These are phyloP conservation scores for Platismatia glauca DNA, from an alignment of 495 filamentous ascomycete species.

Conservation along the genomic window DNA sequence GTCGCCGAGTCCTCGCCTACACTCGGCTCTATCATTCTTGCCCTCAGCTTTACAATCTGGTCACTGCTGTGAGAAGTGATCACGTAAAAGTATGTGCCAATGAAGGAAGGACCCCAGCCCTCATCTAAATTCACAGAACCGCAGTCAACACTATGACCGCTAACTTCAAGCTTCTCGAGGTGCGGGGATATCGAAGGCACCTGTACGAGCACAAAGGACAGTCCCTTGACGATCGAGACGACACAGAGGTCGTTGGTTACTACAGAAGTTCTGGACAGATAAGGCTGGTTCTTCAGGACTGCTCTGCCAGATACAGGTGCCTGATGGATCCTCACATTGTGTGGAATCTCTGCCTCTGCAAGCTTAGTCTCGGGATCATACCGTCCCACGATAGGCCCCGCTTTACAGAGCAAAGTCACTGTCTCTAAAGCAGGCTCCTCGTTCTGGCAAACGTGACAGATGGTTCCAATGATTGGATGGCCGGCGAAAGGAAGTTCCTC, in stretches of 20 bases:
- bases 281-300: constrained; percentile 27
- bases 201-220: constrained; percentile 53
- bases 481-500: constrained; percentile 61
- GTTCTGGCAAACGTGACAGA: constrained; percentile 39
- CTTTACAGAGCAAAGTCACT: constrained; percentile 43
- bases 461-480: constrained; percentile 60
- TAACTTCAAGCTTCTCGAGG: constrained; percentile 25
- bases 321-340: constrained; percentile 52
- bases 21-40: constrained; percentile 47
- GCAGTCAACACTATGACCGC: constrained; percentile 9
- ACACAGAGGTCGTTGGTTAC: constrained; percentile 31
- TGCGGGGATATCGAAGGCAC: constrained; percentile 31
- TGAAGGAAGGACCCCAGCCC: constrained; percentile 46
- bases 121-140: constrained; percentile 39
- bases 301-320: constrained; percentile 19
- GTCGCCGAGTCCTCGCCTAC: constrained; percentile 60
- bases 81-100: constrained; percentile 49
- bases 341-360: constrained; percentile 48
- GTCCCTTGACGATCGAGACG: constrained; percentile 60
- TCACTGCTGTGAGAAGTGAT: constrained; percentile 24
- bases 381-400: constrained; percentile 44
- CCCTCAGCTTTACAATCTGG: constrained; percentile 27
- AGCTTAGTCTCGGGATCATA: constrained; percentile 29
- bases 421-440: constrained; percentile 21
- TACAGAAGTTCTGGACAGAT: constrained; percentile 11